Percentiles rank a stretch among this genome's conserved stretches.
These are phyloP conservation scores for Calonectria henricotiae DNA, from an alignment of 2,329 filamentous ascomycete genomes.

Conservation along the genomic window DNA sequence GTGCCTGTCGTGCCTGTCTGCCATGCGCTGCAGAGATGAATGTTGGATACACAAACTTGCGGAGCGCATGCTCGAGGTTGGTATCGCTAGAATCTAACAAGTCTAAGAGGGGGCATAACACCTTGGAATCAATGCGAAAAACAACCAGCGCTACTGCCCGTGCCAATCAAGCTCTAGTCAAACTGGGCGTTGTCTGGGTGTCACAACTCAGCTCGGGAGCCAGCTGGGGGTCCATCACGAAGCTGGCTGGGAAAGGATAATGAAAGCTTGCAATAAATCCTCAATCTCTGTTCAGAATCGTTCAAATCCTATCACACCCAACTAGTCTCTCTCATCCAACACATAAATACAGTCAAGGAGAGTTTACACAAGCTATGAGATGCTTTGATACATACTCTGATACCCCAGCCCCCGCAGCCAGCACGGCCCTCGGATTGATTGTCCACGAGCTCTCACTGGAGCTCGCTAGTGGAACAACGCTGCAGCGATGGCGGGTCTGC, in stretches of 20 bases:
- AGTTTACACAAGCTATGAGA: neutral
- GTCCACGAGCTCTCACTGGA: constrained; percentile 23
- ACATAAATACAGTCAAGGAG: neutral
- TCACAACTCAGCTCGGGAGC: neutral
- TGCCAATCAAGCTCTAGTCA: neutral
- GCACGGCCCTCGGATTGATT: constrained; percentile 4
- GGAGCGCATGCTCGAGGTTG: neutral
- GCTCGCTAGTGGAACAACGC: constrained; percentile 19
- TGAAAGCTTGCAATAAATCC: neutral
- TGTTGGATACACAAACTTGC: neutral
- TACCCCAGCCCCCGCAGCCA: constrained; percentile 2
- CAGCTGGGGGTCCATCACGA: neutral
- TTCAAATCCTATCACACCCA: neutral
- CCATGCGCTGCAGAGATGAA: neutral
- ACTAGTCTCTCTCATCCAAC: neutral
- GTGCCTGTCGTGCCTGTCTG: neutral
- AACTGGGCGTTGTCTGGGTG: neutral
- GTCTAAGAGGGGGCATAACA: neutral
- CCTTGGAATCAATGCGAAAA: neutral
- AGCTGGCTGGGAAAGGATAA: neutral
- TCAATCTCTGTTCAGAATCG: too few species aligned
- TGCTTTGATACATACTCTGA: neutral
- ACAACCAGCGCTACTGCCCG: neutral
- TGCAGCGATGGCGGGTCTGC: neutral
- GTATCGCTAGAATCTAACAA: neutral